Base-by-base conservation (phyloP, 169 alveolate species). In the Eimeria falciformis region DNA sequence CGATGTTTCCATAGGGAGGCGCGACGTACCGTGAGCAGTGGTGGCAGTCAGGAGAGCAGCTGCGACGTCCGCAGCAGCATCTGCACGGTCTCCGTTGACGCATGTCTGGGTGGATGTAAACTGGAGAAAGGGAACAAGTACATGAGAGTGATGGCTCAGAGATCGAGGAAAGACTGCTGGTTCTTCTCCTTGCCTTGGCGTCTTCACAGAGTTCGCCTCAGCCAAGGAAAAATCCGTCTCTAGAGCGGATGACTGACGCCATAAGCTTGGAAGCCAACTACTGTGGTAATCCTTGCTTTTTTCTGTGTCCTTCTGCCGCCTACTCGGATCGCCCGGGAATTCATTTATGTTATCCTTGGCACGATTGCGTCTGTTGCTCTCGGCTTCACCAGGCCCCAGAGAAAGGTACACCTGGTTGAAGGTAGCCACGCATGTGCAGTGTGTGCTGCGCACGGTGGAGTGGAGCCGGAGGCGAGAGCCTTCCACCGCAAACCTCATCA, bases 31-130 rank as follows among this genome's bases (percentile, higher is more conserved):
- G 23, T 81, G 55, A 18, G 45, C 43, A 81, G 46, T 43, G 27
- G 77, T 75, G 33, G 89, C 89, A 29, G 50, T 55, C 7, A 46
- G 37, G 3, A 81, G 73, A 47, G 89, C 89, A 21, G 89, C 11
- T 5, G 89, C 89, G 17, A 81, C 73, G 53, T 81, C 89, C 50
- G 75, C 53, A 17, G 75, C 89, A 50, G 53, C 89, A 33, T 50
- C 33, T 62, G 29, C 77, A 81, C 12, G 27, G 17, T 81, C 89
- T n/a, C 27, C n/a, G 55, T 21, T 2, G 77, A 21, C 55, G 18
- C 45, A 0, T 17, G 2, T 5, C 25, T 55, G 77, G 27, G 71
- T 65, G 17, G 56, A 75, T 14, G 43, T 33, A 55, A 81, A 81
- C 21, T 81, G 89, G 53, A 81, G 4, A 25, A 81, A 12, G 11